Conservation (phyloP, 2,329 filamentous ascomycete genomes). For the Apiospora hydei region DNA sequence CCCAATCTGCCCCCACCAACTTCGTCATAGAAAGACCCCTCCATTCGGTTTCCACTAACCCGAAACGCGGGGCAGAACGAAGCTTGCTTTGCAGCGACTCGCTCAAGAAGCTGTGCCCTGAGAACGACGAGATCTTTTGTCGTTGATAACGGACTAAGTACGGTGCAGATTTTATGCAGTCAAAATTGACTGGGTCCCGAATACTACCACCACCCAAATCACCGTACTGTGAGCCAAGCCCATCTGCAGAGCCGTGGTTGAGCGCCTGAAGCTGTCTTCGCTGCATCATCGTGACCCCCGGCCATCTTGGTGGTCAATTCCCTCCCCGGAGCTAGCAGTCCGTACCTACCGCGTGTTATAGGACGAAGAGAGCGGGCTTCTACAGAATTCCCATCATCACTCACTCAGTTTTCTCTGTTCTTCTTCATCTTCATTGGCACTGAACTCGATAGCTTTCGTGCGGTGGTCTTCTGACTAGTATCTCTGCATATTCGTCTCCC, state of each 20-base stretch:
- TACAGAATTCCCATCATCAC: not conserved
- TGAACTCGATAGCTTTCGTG: not conserved
- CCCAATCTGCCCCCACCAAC: not conserved
- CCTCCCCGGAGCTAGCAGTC: not conserved
- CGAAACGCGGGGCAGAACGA: conserved; percentile 19
- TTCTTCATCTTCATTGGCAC: not conserved
- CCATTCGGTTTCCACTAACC: conserved; percentile 11
- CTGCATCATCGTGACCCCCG: not conserved
- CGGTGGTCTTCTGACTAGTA: not conserved
- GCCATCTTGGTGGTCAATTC: not conserved
- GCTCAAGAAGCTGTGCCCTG: not conserved
- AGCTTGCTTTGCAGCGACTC: not conserved
- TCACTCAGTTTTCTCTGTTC: not conserved
- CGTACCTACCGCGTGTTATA: not conserved
- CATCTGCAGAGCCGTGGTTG: not conserved
- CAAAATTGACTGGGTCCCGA: no score
- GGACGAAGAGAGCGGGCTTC: not conserved
- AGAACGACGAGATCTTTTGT: not conserved
- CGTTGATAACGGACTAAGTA: not conserved
- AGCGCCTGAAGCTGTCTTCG: not conserved
- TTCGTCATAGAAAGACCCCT: conserved; percentile 5
- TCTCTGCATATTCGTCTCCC: not conserved
- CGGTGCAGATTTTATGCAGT: not conserved
- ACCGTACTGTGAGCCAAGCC: not conserved
- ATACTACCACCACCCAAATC: not conserved